A percentile compares a stretch with the other conserved stretches of the same genome.
Evolutionary conservation across 2,329 filamentous ascomycete species (phyloP).

Genomic region (Botrytis porri): DNA sequence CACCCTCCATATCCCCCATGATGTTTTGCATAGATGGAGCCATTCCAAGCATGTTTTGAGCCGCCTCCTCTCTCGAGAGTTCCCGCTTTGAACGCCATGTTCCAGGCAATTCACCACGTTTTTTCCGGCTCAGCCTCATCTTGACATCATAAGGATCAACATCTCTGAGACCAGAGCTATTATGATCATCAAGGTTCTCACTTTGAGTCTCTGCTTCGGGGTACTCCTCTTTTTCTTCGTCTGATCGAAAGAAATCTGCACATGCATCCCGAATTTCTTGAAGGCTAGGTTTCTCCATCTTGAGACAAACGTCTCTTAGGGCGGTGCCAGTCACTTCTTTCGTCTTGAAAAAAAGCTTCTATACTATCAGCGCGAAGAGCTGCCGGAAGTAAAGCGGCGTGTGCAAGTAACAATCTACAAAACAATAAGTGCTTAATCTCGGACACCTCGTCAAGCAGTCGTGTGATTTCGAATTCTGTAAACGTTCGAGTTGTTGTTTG

Average conservation of each 20-base stretch:
- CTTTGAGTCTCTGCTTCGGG: constrained; percentile 34
- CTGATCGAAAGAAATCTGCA: constrained; percentile 46
- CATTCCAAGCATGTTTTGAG: constrained; percentile 29
- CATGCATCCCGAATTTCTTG: constrained; percentile 51
- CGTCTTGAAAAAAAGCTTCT: constrained; percentile 45
- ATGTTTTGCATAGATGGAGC: constrained; percentile 35
- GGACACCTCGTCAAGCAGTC: constrained; percentile 44
- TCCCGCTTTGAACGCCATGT: constrained; percentile 29
- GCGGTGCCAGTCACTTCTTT: constrained; percentile 43
- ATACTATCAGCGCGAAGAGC: constrained; percentile 45
- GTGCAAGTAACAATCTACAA: constrained; percentile 47
- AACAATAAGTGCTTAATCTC: constrained; percentile 50
- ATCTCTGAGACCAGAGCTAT: neutral
- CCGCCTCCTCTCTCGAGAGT: constrained; percentile 27
- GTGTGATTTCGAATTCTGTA: constrained; percentile 44
- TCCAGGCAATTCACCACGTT: constrained; percentile 30
- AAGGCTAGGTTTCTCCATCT: constrained; percentile 47
- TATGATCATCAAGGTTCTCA: neutral
- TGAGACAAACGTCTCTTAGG: constrained; percentile 47
- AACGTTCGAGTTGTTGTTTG: constrained; percentile 40
- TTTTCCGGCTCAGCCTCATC: neutral
- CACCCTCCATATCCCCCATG: constrained; percentile 25
- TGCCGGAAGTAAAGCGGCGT: constrained; percentile 45
- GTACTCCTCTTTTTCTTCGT: constrained; percentile 40
- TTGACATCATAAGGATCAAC: constrained; percentile 18